Base-by-base conservation (phyloP, 495 filamentous ascomycete genomes). In the Lasiosphaeria ovina region DNA sequence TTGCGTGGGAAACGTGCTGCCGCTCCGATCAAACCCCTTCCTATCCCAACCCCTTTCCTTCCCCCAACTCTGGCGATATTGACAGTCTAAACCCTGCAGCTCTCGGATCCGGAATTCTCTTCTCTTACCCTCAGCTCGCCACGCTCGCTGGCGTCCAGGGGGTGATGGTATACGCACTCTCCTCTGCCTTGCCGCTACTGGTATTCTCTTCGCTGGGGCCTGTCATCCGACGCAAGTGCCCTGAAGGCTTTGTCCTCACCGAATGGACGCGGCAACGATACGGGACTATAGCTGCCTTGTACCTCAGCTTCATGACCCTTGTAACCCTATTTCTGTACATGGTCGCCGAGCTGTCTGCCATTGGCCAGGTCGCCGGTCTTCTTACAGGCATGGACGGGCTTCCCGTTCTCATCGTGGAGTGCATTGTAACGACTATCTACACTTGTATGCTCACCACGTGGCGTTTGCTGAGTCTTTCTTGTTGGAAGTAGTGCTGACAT, bases 1-100 rank as follows among this genome's bases (percentile, higher is more conserved):
- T 91, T 92, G 89, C 89, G 89, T 91, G 89, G 83, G 89, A 86
- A 92, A 89, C 70, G 88, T 91, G 89, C 86, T 91, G 89, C 89
- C 89, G 87, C 88, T 87, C 77, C 72, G 68, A 76, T 76, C 68
- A 65, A 66, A 66, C 64, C 63, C 63, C 58, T 56, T 24, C 2
- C 24, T 24, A 24, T 24, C 62, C 66, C 59, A 58, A 59, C 40
- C 58, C 51, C 54, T 64, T 60, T 47, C 36, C 49, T 58, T 57
- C 60, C 65, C 56, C 62, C 63, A 61, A 66, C 69, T 61, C 57
- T 54, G 36, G 47, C 45, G 17, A 32, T 61, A 51, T 63, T 66
- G 53, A 57, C 50, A 58, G 54, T 63, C 64, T 75, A 62, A 76
- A 59, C 59, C 59, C 60, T 64, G 57, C 68, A 92, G 89, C 86